Evolutionary conservation across 208 protist genomes (phyloP), one percentile per base, ranked within the genome.

Genomic region (Crithidia thermophila): DNA sequence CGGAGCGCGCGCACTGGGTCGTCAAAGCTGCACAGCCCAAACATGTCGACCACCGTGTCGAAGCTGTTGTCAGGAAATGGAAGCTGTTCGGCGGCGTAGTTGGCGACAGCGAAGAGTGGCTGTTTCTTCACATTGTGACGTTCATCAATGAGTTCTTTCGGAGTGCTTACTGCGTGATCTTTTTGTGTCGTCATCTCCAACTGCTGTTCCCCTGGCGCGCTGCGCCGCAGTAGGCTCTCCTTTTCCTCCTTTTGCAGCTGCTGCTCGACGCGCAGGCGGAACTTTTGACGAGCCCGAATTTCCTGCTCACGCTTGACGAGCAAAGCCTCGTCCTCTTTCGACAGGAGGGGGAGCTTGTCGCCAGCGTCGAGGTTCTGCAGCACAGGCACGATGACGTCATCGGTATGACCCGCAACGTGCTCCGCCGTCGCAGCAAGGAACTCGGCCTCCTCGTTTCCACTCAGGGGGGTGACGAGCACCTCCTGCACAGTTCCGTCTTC

Each of bases 1-100:
- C 82, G 75, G 46, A 97, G 72, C 8, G 88, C 91, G 37, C 86
- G 75, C 21, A 95, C 85, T 13, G 94, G 94, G 61, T 97, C 91
- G 55, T 97, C 91, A 71, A 90, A 96, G 37, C 88, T 94, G 73
- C 94, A 97, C 27, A 97, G 79, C 10, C 90, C 89, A 68, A 95
- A 97, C 78, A 90, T 96, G 64, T 96, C 91, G 18, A 96, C 84
- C 30, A 96, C 83, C 4, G 87, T 90, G 72, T 97, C 94, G 61
- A 97, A 97, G 56, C 81, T 89, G 59, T 96, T 94, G 79, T 95
- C 79, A 4, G 76, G 55, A 57, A 95, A 96, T 8, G 89, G 88
- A 4, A 97, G 77, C 53, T 94, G 79, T 66, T 94, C 87, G 0
- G 87, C 81, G 2, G 87, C 81, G 61, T 93, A 92, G 76, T 91